Evolutionary conservation across 345 rosid species (phyloP).

Genomic region (sweet orange (Citrus sinensis)): DVS_A1.0 CM039165.1:37696501-37697000

Average conservation of each 20-base stretch:
- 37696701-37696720: background rate
- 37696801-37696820: conserved; percentile 11
- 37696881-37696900: conserved; percentile 29
- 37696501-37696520: no score
- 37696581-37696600: no score
- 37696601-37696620: background rate
- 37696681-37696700: background rate
- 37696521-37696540: no score
- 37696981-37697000: background rate
- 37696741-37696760: background rate
- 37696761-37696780: background rate
- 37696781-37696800: background rate
- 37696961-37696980: conserved; percentile 30
- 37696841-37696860: background rate
- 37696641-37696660: background rate
- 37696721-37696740: background rate
- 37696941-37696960: conserved; percentile 11
- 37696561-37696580: background rate
- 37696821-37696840: conserved; percentile 13
- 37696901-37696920: background rate
- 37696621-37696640: background rate
- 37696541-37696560: no score
- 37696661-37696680: background rate
- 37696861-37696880: conserved; percentile 1
- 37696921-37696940: conserved; percentile 2